phyloP scores from a whole-genome alignment of 1,284 basidiomycete species.

The Tilletia walkeri region DNA sequence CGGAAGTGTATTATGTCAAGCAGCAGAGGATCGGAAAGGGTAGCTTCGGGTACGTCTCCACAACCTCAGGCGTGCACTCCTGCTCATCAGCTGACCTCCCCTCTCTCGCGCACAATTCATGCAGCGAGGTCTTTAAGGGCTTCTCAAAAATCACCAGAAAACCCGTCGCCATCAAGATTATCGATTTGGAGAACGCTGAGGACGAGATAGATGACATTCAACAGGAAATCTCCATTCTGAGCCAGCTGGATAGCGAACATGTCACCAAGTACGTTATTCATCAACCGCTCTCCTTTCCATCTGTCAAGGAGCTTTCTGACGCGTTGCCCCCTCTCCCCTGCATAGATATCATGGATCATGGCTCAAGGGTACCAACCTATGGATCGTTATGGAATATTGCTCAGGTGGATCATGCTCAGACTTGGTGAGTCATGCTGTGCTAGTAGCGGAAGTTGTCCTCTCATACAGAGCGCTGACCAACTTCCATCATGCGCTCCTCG shows the following conservation, averaged over 20 bases:
- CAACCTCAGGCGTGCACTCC: neutral
- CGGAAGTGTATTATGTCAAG: conserved; percentile 90
- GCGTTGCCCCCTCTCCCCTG: neutral
- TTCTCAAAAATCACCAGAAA: conserved; percentile 42
- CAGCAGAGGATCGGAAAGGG: conserved; percentile 77
- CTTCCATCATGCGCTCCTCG: neutral
- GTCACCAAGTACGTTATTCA: conserved; percentile 71
- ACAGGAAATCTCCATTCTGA: conserved; percentile 96
- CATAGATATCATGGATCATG: conserved; percentile 89
- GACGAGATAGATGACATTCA: conserved; percentile 99
- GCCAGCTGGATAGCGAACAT: conserved; percentile 91
- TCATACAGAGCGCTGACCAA: neutral
- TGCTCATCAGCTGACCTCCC: neutral
- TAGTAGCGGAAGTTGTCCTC: neutral
- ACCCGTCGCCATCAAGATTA: conserved; percentile 77
- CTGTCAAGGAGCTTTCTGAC: neutral
- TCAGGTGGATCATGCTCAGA: conserved; percentile 62
- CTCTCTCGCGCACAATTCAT: neutral
- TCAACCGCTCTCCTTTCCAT: neutral
- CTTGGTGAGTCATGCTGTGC: conserved; percentile 54
- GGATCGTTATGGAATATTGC: conserved; percentile 98
- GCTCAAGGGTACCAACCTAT: conserved; percentile 85
- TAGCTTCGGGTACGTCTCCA: conserved; percentile 44
- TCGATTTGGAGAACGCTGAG: conserved; percentile 96
- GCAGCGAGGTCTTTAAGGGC: conserved; percentile 53